Base-by-base conservation (phyloP, 108 stramenopile genomes). In the Pseudonitzschia pungens region DNA sequence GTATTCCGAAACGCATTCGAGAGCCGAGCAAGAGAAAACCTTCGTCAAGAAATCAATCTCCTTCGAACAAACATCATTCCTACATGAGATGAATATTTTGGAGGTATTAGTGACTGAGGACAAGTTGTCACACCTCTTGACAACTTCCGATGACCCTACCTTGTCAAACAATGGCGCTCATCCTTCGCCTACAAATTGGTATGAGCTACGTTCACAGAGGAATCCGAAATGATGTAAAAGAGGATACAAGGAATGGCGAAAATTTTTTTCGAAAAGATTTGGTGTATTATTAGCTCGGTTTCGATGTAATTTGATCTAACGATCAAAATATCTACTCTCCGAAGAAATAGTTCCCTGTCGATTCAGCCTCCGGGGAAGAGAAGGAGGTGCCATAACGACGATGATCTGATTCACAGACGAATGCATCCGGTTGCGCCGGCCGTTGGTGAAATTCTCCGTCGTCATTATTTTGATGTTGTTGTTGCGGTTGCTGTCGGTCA, bases 61-160 rank as follows among this genome's bases (percentile, higher is more conserved):
- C 81, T 94, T 32, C 52, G 77, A 32, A 63, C 68, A 22, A 86
- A 87, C 29, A 42, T 75, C 43, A 91, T 91, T 72, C 88, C 87
- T 24, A 72, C 77, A 50, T 55, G 20, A 55, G 9, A 22, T 5
- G 36, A 36, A 6, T 36, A n/a, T n/a, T n/a, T n/a, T n/a, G n/a
- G n/a, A n/a, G n/a, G n/a, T n/a, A n/a, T n/a, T n/a, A n/a, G n/a
- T n/a, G n/a, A n/a, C n/a, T n/a, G n/a, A n/a, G n/a, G n/a, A n/a
- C n/a, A n/a, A n/a, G n/a, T n/a, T n/a, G n/a, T n/a, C n/a, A n/a
- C n/a, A n/a, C n/a, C n/a, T n/a, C n/a, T n/a, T n/a, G n/a, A n/a
- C n/a, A n/a, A n/a, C n/a, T n/a, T n/a, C n/a, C n/a, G n/a, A n/a
- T n/a, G n/a, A n/a, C n/a, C n/a, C n/a, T n/a, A n/a, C n/a, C n/a